Conservation (phyloP, 2,329 filamentous ascomycete genomes). For the Ceratocystis eucalypticola region DNA sequence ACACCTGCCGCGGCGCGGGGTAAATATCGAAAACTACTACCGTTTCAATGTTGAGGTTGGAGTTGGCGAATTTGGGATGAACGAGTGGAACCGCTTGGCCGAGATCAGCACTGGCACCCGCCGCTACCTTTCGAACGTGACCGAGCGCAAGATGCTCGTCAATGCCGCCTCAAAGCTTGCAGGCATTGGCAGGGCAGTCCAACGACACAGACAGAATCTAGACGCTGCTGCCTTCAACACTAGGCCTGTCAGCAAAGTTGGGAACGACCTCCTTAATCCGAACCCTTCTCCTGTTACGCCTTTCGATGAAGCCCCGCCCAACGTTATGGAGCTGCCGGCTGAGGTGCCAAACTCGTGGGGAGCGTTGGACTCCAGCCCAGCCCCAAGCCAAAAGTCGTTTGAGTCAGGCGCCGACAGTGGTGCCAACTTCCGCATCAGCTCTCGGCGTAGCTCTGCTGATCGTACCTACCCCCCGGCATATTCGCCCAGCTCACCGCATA, state of each 20-base stretch:
- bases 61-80: constrained; percentile 96
- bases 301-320: constrained; percentile 20
- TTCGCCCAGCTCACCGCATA: constrained; percentile 23
- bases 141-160: constrained; percentile 64
- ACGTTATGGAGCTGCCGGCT: constrained; percentile 44
- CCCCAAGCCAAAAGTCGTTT: constrained; percentile 39
- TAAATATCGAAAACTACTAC: constrained; percentile 84
- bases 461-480: constrained; percentile 27
- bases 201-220: constrained; percentile 32
- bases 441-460: constrained; percentile 40
- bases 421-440: constrained; percentile 32
- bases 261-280: constrained; percentile 17
- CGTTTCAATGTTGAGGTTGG: constrained; percentile 94
- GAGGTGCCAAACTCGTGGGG: constrained; percentile 34
- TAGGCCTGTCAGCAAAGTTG: not conserved
- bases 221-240: not conserved
- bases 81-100: constrained; percentile 87
- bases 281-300: not conserved
- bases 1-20: constrained; percentile 59
- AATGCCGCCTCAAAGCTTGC: constrained; percentile 68
- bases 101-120: constrained; percentile 90
- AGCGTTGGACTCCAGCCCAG: constrained; percentile 27
- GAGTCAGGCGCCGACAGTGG: constrained; percentile 40
- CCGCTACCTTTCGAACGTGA: constrained; percentile 60
- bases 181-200: constrained; percentile 60